Base-by-base conservation (phyloP, 495 filamentous ascomycete genomes). In the Paragyromitra xinjiangensis region DNA sequence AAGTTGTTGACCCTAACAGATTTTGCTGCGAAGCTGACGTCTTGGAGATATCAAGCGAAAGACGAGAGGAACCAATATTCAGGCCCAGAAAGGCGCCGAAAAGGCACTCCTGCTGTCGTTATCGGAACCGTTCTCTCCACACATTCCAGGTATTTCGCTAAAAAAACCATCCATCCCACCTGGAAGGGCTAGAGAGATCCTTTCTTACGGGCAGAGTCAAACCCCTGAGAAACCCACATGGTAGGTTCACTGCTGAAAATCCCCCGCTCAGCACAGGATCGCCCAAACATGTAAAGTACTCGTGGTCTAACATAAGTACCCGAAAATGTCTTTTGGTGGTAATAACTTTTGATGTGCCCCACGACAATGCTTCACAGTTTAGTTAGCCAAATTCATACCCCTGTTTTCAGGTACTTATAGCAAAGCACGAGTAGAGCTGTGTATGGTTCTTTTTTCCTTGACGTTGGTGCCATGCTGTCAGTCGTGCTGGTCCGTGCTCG, bases 401-500 rank as follows among this genome's bases (percentile, higher is more conserved):
- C 26, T 29, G 26, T 29, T 29, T 29, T 29, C 26, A 29, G 26
- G 26, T 29, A 29, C 26, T 29, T 29, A 29, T 29, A 3, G 26
- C 3, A 29, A 3, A 29, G 26, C 26, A 34, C 29, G 2, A 34
- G 53, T 45, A 6, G 11, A 39, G 26, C 8, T 12, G 34, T 61
- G 29, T 61, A 39, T 61, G 34, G 56, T 63, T 40, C 59, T 42
- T 44, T 63, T 63, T 63, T 39, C 26, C 56, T 42, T 44, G 59
- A 26, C 29, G 16, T 22, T 63, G 56, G 39, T 44, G 59, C n/a
- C 16, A 6, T 19, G 39, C 37, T 59, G 56, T 45, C 50, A 22
- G 50, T 50, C 24, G 8, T 40, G 48, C 64, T 70, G 68, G 68
- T 70, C 67, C 39, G 68, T 71, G 56, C 62, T 39, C 9, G 22